Evolutionary conservation across 805 yeast genomes (phyloP).

Genomic region (Metschnikowia kunwiensis): DNA sequence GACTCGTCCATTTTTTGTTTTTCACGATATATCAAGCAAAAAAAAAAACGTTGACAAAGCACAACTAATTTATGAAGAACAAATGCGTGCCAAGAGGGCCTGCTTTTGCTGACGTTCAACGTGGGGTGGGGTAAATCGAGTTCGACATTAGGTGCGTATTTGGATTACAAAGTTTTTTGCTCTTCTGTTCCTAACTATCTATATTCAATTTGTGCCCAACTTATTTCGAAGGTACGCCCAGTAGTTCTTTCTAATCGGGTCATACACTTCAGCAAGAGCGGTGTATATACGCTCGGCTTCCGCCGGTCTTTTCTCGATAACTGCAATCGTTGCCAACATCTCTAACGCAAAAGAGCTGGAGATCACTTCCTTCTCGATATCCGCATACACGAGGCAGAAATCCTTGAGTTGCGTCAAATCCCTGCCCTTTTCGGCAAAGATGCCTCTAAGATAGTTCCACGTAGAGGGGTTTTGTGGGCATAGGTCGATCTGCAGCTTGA

Average conservation of each 20-base stretch:
- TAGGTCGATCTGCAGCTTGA: slow-evolving; percentile 44
- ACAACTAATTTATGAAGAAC: too few species aligned
- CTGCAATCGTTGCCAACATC: slow-evolving; percentile 48
- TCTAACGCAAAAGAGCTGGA: slow-evolving; percentile 18
- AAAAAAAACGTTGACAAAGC: too few species aligned
- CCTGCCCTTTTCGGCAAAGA: slow-evolving; percentile 31
- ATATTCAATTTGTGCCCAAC: neutral
- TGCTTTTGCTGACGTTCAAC: too few species aligned
- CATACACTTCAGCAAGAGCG: slow-evolving; percentile 50
- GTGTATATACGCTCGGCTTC: slow-evolving; percentile 46
- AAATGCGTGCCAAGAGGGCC: too few species aligned
- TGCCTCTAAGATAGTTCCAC: slow-evolving; percentile 79
- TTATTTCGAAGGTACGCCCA: slow-evolving; percentile 51
- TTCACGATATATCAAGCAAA: too few species aligned
- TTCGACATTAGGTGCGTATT: too few species aligned
- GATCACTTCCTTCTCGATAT: slow-evolving; percentile 16
- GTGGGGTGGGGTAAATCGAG: too few species aligned
- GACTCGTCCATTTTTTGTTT: slow-evolving; percentile 57
- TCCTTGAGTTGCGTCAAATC: slow-evolving; percentile 39
- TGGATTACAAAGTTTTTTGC: too few species aligned
- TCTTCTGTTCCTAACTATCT: neutral
- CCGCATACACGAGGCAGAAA: slow-evolving; percentile 46
- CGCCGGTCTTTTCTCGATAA: slow-evolving; percentile 22
- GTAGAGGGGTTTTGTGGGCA: slow-evolving; percentile 82
- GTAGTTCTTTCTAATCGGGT: slow-evolving; percentile 59